Base-by-base conservation (phyloP, 73 alveolate species). In the Uronychia setigera region DNA sequence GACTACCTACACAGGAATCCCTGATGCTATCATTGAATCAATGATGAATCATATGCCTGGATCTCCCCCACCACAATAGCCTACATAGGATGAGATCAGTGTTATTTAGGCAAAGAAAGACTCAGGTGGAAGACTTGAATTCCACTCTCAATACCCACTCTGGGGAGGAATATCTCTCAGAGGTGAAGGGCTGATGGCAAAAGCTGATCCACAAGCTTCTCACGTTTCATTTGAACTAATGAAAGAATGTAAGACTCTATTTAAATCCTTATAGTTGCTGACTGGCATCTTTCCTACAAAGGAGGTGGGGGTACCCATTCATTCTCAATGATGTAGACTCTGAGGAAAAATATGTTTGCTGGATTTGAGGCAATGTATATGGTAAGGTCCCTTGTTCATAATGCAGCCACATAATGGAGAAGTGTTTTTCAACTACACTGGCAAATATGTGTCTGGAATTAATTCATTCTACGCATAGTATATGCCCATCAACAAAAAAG, bases 331-430 rank as follows among this genome's bases (percentile, higher is more conserved):
- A 88, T 88, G 94, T 83, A 88, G 79, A 28, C 91, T 1, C 74
- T 88, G 0, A 76, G 32, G 33, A 57, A 57, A 1, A 82, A 29
- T 1, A 26, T 82, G 0, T 25, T 81, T 1, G 94, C 85, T 35
- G 94, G 94, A n/a, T 88, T 81, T 74, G 94, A 88, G 46, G 86
- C 86, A 58, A 58, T 75, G 74, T 88, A 85, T 29, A 32, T 82
- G n/a, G 85, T 79, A 79, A 27, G 57, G 9, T 9, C 9, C 27
- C 25, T 77, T 77, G 9, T 27, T 31, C 28, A 25, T 31, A 77
- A 11, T 29, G 76, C 80, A 85, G 58, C 94, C 94, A 9, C 94
- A 88, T 13, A 29, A 74, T 19, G 80, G 57, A 58, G 94, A 88
- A 0, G 74, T 88, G 25, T 74, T 81, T 29, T 88, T 88, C 79